Evolutionary conservation across 2,329 filamentous ascomycete species (phyloP), one percentile per base, ranked within the genome.

Genomic region (Penicillium frequentans): DNA sequence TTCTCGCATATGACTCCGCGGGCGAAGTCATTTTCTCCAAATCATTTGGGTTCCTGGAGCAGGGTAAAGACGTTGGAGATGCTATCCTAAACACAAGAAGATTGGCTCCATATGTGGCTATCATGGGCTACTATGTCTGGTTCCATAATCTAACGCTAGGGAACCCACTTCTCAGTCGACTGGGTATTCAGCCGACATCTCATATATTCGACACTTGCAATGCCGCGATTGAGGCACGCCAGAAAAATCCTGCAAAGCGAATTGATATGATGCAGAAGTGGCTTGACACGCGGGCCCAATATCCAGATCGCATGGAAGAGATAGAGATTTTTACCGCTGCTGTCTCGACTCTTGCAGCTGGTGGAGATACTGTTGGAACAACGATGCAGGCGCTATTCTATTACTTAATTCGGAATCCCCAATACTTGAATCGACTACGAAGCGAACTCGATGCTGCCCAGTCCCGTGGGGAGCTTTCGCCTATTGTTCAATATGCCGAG

Each of bases 191-290:
- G 45, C 74, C 75, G 0, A 65, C 67, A 3, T 70, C 69, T 8
- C 73, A 78, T 53, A 68, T 76, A n/a, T 73, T 77, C 47, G 71
- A 77, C 42, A 77, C 73, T 0, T 68, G 66, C 9, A 54, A 70
- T 11, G 60, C 62, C 0, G 73, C 73, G 8, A 64, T 77, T 6
- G 61, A 72, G 7, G 56, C 59, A 1, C 66, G 74, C 1, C 70
- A 73, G 45, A 57, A 65, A 16, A 77, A 75, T 39, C 56, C 63
- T 1, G 68, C 68, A 39, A 63, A 60, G 1, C 59, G 73, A 3
- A 66, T 65, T 33, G 74, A 77, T 49, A 76, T 76, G 64, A 64
- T 76, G 52, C 67, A 73, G 57, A 65, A 70, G 8, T 77, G 75
- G 75, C 64, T 73, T 11, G 61, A 68, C 19, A 64, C 68, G 31